Conservation (phyloP, 192 early-diverging fungal genomes). For the Linnemannia exigua region DNA sequence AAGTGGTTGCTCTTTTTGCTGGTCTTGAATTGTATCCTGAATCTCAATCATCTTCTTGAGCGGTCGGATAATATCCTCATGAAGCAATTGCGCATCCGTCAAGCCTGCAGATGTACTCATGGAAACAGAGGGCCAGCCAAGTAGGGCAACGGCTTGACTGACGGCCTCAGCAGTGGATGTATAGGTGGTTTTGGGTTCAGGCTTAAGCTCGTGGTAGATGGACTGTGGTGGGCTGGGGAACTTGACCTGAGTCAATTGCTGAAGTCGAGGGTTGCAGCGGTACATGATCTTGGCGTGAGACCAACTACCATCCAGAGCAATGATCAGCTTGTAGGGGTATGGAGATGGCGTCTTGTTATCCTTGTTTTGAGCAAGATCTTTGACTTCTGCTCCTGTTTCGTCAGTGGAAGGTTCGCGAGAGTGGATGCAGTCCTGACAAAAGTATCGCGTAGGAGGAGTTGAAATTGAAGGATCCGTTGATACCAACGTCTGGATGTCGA, state of each 20-base stretch:
- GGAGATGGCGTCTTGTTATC: neutral
- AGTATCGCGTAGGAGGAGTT: constrained; percentile 16
- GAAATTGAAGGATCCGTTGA: neutral
- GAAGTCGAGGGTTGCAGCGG: constrained; percentile 53
- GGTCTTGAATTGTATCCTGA: constrained; percentile 33
- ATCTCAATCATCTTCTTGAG: constrained; percentile 53
- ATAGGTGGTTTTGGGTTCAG: constrained; percentile 46
- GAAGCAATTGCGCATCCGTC: constrained; percentile 24
- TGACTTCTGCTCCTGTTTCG: neutral
- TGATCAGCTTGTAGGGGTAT: constrained; percentile 47
- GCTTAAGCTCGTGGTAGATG: constrained; percentile 54
- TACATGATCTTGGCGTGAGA: constrained; percentile 59
- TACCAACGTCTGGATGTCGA: constrained; percentile 31
- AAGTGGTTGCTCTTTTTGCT: neutral
- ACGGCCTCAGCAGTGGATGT: constrained; percentile 58
- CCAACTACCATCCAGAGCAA: constrained; percentile 57
- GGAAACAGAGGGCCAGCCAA: constrained; percentile 33
- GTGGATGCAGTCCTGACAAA: constrained; percentile 34
- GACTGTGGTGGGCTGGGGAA: constrained; percentile 52
- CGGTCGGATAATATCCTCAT: constrained; percentile 47
- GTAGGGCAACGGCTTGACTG: constrained; percentile 39
- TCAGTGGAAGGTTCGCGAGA: neutral
- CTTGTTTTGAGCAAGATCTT: neutral
- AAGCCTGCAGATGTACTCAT: neutral
- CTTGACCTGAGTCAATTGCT: constrained; percentile 49